phyloP scores from a whole-genome alignment of 305 asterid species.

The Fraxinus velutina region DNA sequence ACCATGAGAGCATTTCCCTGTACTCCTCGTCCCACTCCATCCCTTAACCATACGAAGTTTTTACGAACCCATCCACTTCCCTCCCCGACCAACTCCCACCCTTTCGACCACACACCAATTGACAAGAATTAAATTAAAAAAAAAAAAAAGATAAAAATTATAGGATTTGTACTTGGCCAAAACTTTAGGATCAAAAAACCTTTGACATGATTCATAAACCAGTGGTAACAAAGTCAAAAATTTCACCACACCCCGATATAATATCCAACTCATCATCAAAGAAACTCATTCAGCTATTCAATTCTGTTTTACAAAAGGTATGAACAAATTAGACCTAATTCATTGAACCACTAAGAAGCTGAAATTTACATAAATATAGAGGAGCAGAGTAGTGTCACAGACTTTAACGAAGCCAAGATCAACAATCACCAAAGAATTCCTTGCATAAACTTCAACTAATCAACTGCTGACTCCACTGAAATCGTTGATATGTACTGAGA shows the following conservation, averaged over 20 bases:
- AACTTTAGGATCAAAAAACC: background rate
- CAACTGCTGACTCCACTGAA: slow-evolving; percentile 1
- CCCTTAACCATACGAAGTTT: background rate
- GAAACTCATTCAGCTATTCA: slow-evolving; percentile 15
- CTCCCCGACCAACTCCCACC: background rate
- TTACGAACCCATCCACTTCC: background rate
- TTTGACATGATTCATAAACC: background rate
- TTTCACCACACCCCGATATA: background rate
- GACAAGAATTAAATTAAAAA: background rate
- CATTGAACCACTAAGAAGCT: slow-evolving; percentile 11
- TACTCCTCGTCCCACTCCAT: background rate
- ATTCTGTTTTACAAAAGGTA: slow-evolving; percentile 36
- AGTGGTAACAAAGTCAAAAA: background rate
- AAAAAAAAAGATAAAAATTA: background rate
- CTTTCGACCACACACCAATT: background rate
- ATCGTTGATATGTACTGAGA: background rate
- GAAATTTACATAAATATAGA: background rate
- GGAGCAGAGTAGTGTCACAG: background rate
- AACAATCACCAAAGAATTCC: background rate
- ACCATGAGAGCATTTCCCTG: too few species aligned
- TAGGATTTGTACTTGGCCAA: background rate
- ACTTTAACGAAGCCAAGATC: background rate
- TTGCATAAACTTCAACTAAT: background rate
- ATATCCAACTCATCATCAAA: background rate
- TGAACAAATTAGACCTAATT: slow-evolving; percentile 33